phyloP scores from a whole-genome alignment of 2,329 filamentous ascomycete species.

The Trichothecium sympodiale region DNA sequence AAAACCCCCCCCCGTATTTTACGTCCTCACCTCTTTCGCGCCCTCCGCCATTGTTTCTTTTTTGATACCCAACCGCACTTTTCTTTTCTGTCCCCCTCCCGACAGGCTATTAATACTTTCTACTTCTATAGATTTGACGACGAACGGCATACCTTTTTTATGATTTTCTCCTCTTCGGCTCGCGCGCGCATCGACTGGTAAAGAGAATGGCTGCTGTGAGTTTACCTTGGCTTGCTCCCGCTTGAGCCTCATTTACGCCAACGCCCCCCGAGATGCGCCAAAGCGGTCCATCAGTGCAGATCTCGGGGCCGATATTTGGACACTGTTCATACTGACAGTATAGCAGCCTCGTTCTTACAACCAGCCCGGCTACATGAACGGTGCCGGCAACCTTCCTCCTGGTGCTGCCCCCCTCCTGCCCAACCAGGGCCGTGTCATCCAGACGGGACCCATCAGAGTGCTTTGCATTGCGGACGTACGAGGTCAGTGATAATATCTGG shows the following conservation, averaged over 20 bases:
- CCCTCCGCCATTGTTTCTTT: conserved; percentile 4
- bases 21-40: conserved; percentile 5
- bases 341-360: conserved; percentile 32
- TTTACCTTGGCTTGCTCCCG: conserved; percentile 10
- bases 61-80: conserved; percentile 4
- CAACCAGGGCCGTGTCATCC: conserved; percentile 56
- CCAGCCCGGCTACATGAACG: conserved; percentile 52
- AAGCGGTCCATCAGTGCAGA: conserved; percentile 4
- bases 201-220: conserved; percentile 33
- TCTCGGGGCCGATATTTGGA: background rate
- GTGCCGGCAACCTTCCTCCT: conserved; percentile 40
- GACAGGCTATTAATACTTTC: conserved; percentile 2
- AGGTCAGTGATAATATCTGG: conserved; percentile 34
- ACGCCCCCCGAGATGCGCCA: conserved; percentile 6
- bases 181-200: conserved; percentile 13
- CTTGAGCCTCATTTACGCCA: conserved; percentile 5
- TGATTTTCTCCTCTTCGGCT: conserved; percentile 7
- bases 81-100: conserved; percentile 7
- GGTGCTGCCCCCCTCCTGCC: conserved; percentile 55
- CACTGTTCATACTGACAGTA: conserved; percentile 11
- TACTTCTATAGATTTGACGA: too few relatives aligned
- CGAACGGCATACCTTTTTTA: too few relatives aligned
- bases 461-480: conserved; percentile 63
- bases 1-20: conserved; percentile 3
- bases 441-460: conserved; percentile 54